phyloP scores from a whole-genome alignment of 2,329 filamentous ascomycete genomes.

The Lithohypha guttulata region DNA sequence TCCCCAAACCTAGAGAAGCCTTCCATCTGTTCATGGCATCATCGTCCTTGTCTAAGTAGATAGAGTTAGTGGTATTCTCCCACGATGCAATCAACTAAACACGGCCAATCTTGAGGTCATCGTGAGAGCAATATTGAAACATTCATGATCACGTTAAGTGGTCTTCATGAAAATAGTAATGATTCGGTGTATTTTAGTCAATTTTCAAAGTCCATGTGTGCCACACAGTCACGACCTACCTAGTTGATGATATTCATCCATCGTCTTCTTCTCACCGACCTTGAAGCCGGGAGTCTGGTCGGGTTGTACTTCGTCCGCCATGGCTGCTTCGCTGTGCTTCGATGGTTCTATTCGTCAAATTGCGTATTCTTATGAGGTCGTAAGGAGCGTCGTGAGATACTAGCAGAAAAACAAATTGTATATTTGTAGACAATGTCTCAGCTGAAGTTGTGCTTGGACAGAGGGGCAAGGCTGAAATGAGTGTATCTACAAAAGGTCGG shows the following conservation, averaged over 20 bases:
- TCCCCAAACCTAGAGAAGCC: slow-evolving; percentile 76
- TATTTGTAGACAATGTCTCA: too few species aligned
- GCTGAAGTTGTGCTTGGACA: too few species aligned
- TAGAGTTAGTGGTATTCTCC: too few species aligned
- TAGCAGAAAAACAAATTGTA: too few species aligned
- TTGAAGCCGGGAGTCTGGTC: slow-evolving; percentile 94
- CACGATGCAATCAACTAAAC: too few species aligned
- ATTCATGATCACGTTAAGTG: neutral
- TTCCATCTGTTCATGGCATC: slow-evolving; percentile 97
- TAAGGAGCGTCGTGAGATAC: too few species aligned
- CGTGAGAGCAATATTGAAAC: neutral
- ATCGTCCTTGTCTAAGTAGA: slow-evolving; percentile 61
- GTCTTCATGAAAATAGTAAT: neutral
- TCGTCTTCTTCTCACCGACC: slow-evolving; percentile 95
- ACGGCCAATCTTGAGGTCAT: too few species aligned
- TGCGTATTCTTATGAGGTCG: too few species aligned
- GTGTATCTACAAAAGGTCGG: too few species aligned
- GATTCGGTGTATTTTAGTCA: neutral
- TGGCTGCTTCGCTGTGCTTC: too few species aligned
- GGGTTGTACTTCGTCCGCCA: slow-evolving; percentile 75
- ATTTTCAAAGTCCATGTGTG: neutral
- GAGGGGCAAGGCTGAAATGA: too few species aligned
- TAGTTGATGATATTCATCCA: slow-evolving; percentile 88
- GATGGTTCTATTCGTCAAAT: too few species aligned
- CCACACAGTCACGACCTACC: slow-evolving; percentile 52